A percentile compares a stretch with the other conserved stretches of the same genome.
phyloP scores from a whole-genome alignment of 2,329 filamentous ascomycete genomes.

The Pleurostoma richardsiae region DNA sequence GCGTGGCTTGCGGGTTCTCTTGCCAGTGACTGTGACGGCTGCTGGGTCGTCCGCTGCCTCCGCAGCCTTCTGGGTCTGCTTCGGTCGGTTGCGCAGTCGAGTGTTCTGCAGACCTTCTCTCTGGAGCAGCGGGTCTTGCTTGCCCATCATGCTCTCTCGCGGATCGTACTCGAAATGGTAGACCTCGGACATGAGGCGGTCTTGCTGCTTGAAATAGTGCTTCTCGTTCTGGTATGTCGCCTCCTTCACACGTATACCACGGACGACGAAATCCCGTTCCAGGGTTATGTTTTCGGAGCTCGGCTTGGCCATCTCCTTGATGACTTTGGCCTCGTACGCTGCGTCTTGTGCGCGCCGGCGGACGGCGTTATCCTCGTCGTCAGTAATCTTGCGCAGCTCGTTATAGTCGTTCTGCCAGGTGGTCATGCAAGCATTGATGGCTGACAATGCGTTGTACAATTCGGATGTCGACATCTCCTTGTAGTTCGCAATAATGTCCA shows the following conservation, averaged over 20 bases:
- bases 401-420: slow-evolving; percentile 51
- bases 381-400: slow-evolving; percentile 42
- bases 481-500: slow-evolving; percentile 40
- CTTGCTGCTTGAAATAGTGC: slow-evolving; percentile 41
- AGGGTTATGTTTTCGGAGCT: slow-evolving; percentile 31
- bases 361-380: slow-evolving; percentile 53
- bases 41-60: slow-evolving; percentile 37
- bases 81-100: slow-evolving; percentile 51
- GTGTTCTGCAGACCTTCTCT: slow-evolving; percentile 49
- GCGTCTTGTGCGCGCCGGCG: slow-evolving; percentile 43
- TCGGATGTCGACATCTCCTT: slow-evolving; percentile 43
- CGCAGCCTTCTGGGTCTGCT: slow-evolving; percentile 53
- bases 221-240: slow-evolving; percentile 38
- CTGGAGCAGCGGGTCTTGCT: slow-evolving; percentile 54
- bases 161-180: slow-evolving; percentile 60
- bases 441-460: slow-evolving; percentile 37
- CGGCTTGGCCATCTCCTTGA: slow-evolving; percentile 20
- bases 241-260: slow-evolving; percentile 44
- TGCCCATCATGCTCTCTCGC: slow-evolving; percentile 50
- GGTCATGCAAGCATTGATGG: slow-evolving; percentile 38
- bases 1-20: slow-evolving; percentile 48
- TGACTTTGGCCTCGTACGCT: slow-evolving; percentile 25
- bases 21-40: slow-evolving; percentile 38
- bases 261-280: slow-evolving; percentile 45
- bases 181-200: slow-evolving; percentile 52